Base-by-base conservation (phyloP, 2,329 filamentous ascomycete genomes). In the Xylaria multiplex region DNA sequence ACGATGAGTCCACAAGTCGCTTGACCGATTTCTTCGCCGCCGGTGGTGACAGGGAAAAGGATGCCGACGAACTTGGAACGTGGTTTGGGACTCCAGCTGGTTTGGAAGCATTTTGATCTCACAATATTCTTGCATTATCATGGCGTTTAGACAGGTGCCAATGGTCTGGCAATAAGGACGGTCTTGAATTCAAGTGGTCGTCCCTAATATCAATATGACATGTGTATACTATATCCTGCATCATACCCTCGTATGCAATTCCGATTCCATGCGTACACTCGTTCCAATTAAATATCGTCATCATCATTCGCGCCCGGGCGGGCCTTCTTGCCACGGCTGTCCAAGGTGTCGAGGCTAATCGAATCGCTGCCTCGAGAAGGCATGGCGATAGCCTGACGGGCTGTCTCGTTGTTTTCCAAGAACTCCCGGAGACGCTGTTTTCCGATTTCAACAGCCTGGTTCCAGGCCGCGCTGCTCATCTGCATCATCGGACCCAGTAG, bases 401-500 rank as follows among this genome's bases (percentile, higher is more conserved):
- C 93, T 11, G 91, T 91, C 73, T 97, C 93, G n/a, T 90, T 93
- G 73, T 87, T 91, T 81, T 94, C 92, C 64, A 98, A 85, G 75
- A 97, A 97, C 37, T 97, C 93, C 27, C 95, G 88, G 53, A 98
- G 86, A 73, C 92, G 90, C 82, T 96, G 91, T 83, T 97, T 97
- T 76, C 93, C 92, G 71, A 99, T 93, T 72, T 97, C 93, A 35
- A 97, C 75, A 7, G 92, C 96, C 81, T 99, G 96, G 69, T 86
- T 85, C 54, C 89, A 90, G 3, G 96, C 96, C 14, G 96, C 96
- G 73, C 96, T 96, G 71, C 89, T 88, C 93, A 99, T 97, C 76
- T 96, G 93, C 72, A 96, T 84, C 84, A 99, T 98, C 0, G 96
- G 96, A 0, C 96, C 96, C 82, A 97, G 94, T 16, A 99, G 88